Evolutionary conservation across 345 rosid genomes (phyloP).

Genomic region (Arabis alpina): DNA sequence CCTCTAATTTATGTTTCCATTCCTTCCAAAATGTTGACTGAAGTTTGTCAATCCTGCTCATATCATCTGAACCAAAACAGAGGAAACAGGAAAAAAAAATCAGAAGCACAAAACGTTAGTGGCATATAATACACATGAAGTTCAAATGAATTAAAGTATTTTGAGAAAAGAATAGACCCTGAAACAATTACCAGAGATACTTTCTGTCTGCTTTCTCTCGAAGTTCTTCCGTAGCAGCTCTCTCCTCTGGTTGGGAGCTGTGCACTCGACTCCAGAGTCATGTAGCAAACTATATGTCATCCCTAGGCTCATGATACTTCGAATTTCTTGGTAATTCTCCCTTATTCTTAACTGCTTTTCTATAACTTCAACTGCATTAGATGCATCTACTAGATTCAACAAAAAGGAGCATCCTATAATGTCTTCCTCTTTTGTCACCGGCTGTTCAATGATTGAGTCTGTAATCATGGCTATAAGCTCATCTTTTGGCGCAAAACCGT

Average conservation of each 20-base stretch:
- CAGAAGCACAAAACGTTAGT: conserved; percentile 21
- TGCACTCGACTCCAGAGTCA: conserved; percentile 79
- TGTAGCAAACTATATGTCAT: conserved; percentile 84
- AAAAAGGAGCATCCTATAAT: conserved; percentile 81
- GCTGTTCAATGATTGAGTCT: conserved; percentile 81
- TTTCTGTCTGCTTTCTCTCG: conserved; percentile 64
- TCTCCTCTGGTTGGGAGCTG: conserved; percentile 70
- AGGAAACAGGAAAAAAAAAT: conserved; percentile 20
- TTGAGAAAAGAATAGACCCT: not conserved
- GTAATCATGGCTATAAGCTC: conserved; percentile 74
- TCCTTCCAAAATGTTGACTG: conserved; percentile 95
- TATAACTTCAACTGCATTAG: conserved; percentile 85
- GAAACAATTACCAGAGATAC: conserved; percentile 62
- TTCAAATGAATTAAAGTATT: not conserved
- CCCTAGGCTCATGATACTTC: conserved; percentile 93
- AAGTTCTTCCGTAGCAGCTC: conserved; percentile 70
- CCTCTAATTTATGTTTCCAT: conserved; percentile 94
- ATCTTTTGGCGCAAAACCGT: conserved; percentile 89
- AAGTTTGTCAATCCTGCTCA: conserved; percentile 72
- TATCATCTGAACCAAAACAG: conserved; percentile 61
- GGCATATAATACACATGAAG: conserved; percentile 23
- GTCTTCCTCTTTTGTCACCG: conserved; percentile 87
- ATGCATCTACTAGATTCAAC: conserved; percentile 87
- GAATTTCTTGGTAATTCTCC: conserved; percentile 75
- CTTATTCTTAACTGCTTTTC: conserved; percentile 87